Conservation (phyloP, 2,329 filamentous ascomycete genomes). For the Fusarium temperatum region DNA sequence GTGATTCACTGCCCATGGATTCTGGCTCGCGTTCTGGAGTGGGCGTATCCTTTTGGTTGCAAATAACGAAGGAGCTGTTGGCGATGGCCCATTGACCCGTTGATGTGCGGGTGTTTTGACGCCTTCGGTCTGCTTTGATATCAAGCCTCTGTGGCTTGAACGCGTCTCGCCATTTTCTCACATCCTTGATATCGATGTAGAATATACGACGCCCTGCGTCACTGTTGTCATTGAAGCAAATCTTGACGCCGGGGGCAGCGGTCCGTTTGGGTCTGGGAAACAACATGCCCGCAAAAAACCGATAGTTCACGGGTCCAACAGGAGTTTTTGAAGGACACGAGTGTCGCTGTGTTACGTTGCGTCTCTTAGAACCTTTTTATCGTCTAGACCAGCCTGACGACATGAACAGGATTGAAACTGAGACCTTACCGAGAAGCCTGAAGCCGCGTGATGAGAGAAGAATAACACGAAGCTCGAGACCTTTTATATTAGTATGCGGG, state of each 20-base stretch:
- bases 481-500: background rate
- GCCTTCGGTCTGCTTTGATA: background rate
- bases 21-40: background rate
- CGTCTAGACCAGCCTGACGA: background rate
- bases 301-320: too few relatives aligned
- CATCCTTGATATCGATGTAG: conserved; percentile 11
- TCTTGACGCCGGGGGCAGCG: background rate
- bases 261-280: background rate
- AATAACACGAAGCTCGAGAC: background rate
- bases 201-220: background rate
- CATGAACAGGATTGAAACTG: background rate
- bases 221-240: background rate
- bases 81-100: background rate
- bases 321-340: background rate
- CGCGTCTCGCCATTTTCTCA: conserved; percentile 5
- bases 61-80: background rate
- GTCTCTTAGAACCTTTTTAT: background rate
- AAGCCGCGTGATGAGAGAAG: background rate
- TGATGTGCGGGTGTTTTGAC: background rate
- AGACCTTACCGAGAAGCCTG: background rate
- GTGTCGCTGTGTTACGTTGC: background rate
- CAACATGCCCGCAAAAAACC: background rate
- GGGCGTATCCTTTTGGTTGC: background rate
- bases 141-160: background rate
- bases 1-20: background rate